phyloP scores from a whole-genome alignment of 2,329 filamentous ascomycete species.

The Ascochyta clinopodiicola region DNA sequence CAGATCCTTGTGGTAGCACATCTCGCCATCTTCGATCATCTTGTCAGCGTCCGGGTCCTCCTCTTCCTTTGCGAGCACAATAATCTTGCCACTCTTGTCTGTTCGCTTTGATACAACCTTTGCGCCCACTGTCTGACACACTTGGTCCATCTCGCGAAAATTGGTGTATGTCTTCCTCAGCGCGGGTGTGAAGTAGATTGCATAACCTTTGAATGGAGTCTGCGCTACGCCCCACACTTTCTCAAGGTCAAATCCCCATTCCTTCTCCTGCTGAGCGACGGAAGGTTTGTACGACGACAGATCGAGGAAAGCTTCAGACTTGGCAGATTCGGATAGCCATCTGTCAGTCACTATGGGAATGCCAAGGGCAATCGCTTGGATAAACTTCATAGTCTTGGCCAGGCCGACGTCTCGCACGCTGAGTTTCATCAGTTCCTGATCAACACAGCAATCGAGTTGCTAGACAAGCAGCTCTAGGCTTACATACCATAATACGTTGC shows the following conservation, averaged over 20 bases:
- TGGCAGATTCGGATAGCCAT: constrained; percentile 53
- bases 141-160: constrained; percentile 49
- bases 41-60: constrained; percentile 46
- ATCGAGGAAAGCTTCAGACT: constrained; percentile 46
- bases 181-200: constrained; percentile 56
- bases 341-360: constrained; percentile 55
- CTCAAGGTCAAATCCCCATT: constrained; percentile 48
- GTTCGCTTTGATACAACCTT: constrained; percentile 37
- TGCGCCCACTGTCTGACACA: constrained; percentile 50
- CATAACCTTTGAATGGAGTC: constrained; percentile 56
- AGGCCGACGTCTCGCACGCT: constrained; percentile 51
- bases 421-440: constrained; percentile 19
- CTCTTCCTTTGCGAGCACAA: constrained; percentile 50
- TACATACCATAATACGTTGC: constrained; percentile 44
- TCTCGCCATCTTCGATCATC: constrained; percentile 42
- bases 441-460: not conserved
- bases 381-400: constrained; percentile 54
- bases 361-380: constrained; percentile 52
- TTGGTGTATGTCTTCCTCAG: constrained; percentile 40
- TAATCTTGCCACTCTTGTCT: constrained; percentile 27
- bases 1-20: constrained; percentile 53
- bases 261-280: constrained; percentile 43
- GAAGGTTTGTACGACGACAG: constrained; percentile 43
- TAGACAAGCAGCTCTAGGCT: not conserved
- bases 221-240: constrained; percentile 44